Evolutionary conservation across 2,329 filamentous ascomycete genomes (phyloP).

Genomic region (Didymellaceae sp.): DNA sequence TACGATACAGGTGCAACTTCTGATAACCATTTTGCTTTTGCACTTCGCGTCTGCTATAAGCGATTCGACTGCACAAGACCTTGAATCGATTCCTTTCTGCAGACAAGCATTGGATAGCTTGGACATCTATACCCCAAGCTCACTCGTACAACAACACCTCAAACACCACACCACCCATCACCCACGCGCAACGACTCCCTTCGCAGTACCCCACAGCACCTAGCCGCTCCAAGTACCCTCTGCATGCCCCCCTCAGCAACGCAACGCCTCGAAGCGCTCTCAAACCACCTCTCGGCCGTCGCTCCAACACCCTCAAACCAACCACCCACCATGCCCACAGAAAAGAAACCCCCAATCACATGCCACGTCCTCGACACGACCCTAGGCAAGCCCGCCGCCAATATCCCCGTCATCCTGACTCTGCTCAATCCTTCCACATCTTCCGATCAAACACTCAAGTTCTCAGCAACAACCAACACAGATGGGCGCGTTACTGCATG

Average conservation of each 20-base stretch:
- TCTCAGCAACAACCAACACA: conserved; percentile 72
- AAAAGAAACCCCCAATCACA: conserved; percentile 67
- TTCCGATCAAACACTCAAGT: conserved; percentile 57
- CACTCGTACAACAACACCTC: no score
- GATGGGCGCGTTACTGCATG: conserved; percentile 78
- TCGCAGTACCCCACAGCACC: not conserved
- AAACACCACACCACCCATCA: no score
- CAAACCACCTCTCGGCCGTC: conserved; percentile 17
- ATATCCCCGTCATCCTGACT: conserved; percentile 71
- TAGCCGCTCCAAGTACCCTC: not conserved
- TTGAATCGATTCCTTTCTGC: no score
- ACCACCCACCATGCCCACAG: conserved; percentile 24
- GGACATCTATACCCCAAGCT: no score
- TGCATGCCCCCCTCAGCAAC: conserved; percentile 29
- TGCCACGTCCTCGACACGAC: conserved; percentile 87
- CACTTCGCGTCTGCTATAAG: not conserved
- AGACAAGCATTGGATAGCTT: no score
- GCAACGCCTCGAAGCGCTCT: conserved; percentile 27
- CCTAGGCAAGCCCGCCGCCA: conserved; percentile 70
- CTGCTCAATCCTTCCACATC: conserved; percentile 45
- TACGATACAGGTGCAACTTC: not conserved
- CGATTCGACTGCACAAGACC: not conserved
- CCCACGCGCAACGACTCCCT: not conserved
- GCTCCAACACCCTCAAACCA: conserved; percentile 12
- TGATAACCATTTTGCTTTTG: not conserved